These are phyloP conservation scores for Blastocystis sp. DNA, from an alignment of 352 stramenopile genomes.

Conservation along the genomic window DNA sequence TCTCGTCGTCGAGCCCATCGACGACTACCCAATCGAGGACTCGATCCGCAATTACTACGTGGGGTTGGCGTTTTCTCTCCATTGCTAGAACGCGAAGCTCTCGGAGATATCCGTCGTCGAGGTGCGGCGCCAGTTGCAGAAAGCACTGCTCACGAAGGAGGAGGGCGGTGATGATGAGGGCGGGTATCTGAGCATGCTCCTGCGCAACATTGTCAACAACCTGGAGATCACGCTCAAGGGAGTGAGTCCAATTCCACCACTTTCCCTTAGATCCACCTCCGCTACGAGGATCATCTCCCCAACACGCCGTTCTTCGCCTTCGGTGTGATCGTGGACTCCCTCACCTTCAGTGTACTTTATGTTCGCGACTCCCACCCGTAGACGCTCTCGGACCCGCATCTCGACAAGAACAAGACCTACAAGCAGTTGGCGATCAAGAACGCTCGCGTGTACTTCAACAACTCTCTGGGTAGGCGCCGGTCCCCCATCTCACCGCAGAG, in stretches of 20 bases:
- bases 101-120: conserved; percentile 55
- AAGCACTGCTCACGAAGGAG: conserved; percentile 54
- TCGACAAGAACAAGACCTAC: conserved; percentile 43
- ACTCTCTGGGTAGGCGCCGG: background rate
- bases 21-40: conserved; percentile 53
- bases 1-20: conserved; percentile 57
- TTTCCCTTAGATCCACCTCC: conserved; percentile 30
- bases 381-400: conserved; percentile 29
- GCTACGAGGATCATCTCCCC: conserved; percentile 52
- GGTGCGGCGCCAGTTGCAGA: conserved; percentile 47
- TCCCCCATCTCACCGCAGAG: background rate
- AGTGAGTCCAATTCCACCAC: background rate
- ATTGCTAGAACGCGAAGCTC: conserved; percentile 38
- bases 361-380: background rate
- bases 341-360: conserved; percentile 25
- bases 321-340: conserved; percentile 30
- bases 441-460: conserved; percentile 41
- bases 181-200: conserved; percentile 16
- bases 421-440: conserved; percentile 65
- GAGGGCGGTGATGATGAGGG: conserved; percentile 63
- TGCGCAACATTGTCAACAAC: conserved; percentile 63
- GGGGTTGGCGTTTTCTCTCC: background rate
- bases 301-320: conserved; percentile 54
- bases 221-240: conserved; percentile 45
- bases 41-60: conserved; percentile 68